Evolutionary conservation across 345 rosid species (phyloP).

Genomic region (Eutrema heterophyllum): DNA sequence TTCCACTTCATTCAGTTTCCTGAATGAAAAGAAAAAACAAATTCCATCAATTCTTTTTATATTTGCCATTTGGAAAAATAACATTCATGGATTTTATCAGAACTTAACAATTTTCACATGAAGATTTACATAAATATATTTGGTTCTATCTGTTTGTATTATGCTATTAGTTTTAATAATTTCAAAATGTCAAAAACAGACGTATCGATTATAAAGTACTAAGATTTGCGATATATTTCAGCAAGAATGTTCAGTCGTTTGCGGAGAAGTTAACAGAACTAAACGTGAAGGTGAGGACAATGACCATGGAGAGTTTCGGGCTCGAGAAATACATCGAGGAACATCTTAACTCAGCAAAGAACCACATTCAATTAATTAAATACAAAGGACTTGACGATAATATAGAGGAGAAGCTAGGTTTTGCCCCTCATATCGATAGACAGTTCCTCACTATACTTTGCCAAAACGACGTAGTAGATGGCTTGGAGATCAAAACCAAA

Average conservation of each 20-base stretch:
- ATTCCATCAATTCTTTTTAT: too few species aligned
- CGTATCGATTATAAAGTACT: not conserved
- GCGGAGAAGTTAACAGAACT: slow-evolving; percentile 28
- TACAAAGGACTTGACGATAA: slow-evolving; percentile 25
- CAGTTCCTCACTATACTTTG: slow-evolving; percentile 39
- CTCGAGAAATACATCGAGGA: slow-evolving; percentile 35
- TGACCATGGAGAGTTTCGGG: slow-evolving; percentile 56
- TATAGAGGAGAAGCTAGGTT: slow-evolving; percentile 16
- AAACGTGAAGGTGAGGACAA: slow-evolving; percentile 37
- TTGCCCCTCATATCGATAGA: slow-evolving; percentile 45
- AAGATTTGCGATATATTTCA: not conserved
- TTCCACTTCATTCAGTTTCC: too few species aligned
- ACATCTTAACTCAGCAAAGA: slow-evolving; percentile 28
- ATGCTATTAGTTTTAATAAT: not conserved
- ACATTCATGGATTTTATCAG: too few species aligned
- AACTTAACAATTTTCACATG: too few species aligned
- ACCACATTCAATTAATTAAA: slow-evolving; percentile 39
- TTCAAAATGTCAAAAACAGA: not conserved
- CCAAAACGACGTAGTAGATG: slow-evolving; percentile 45
- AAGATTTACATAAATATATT: too few species aligned
- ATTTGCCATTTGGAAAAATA: too few species aligned
- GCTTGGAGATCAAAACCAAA: slow-evolving; percentile 42
- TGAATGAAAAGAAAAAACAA: too few species aligned
- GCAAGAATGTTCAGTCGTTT: slow-evolving; percentile 24
- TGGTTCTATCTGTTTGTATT: too few species aligned